Evolutionary conservation across 1,284 basidiomycete genomes (phyloP).

Genomic region (Dichomitus squalens): DNA sequence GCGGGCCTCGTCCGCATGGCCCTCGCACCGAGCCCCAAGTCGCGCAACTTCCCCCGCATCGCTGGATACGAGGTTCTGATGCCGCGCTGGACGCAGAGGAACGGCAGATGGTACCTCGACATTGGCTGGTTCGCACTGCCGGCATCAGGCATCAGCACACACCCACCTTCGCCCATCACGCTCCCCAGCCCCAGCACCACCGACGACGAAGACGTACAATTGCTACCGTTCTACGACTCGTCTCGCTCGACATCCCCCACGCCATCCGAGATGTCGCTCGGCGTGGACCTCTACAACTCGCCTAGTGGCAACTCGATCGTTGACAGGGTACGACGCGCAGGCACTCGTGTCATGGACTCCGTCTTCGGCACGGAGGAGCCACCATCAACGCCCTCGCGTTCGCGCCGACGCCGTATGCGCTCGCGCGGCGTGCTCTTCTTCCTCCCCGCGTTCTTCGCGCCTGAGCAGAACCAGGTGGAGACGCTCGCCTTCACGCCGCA

Average conservation of each 20-base stretch:
- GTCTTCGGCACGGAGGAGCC: constrained; percentile 42
- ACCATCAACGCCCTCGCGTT: constrained; percentile 41
- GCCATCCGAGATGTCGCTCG: constrained; percentile 45
- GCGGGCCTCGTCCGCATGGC: constrained; percentile 65
- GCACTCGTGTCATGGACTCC: constrained; percentile 53
- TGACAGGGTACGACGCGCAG: constrained; percentile 55
- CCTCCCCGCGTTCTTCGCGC: constrained; percentile 77
- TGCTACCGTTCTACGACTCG: constrained; percentile 65
- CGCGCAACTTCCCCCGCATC: constrained; percentile 57
- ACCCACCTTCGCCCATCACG: constrained; percentile 49
- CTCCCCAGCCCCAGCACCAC: constrained; percentile 40
- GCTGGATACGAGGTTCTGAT: constrained; percentile 76
- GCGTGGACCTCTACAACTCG: constrained; percentile 35
- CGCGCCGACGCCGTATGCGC: constrained; percentile 47
- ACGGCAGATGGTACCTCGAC: constrained; percentile 73
- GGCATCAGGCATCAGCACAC: constrained; percentile 49
- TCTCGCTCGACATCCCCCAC: constrained; percentile 54
- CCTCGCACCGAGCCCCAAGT: constrained; percentile 49
- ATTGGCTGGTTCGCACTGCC: constrained; percentile 60
- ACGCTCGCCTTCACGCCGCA: constrained; percentile 26
- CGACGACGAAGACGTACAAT: constrained; percentile 54
- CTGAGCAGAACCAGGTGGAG: constrained; percentile 48
- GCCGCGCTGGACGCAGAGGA: constrained; percentile 67
- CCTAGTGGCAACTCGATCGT: constrained; percentile 28
- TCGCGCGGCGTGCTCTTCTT: constrained; percentile 75